Base-by-base conservation (phyloP, 208 protist genomes). In the Leishmania tarentolae region DNA sequence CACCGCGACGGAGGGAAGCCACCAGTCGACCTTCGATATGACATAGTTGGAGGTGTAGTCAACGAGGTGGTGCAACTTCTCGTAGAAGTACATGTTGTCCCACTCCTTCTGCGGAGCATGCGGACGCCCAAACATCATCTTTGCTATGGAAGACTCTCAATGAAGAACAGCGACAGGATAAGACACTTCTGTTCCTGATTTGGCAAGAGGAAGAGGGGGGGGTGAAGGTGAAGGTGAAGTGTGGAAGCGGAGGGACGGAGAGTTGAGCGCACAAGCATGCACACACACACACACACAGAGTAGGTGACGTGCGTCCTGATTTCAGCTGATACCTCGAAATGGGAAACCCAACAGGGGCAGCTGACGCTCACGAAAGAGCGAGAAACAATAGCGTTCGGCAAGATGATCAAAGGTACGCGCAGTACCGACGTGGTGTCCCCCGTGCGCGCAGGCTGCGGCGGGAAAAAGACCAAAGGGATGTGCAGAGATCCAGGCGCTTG, bases 81-180 rank as follows among this genome's bases (percentile, higher is more conserved):
- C 90, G 83, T 96, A 94, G 52, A 97, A 92, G 88, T 96, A 96
- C 91, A 96, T 94, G 42, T 86, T 90, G 61, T 81, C 82, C 94
- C 94, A 97, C 59, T 94, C 88, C 83, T 92, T 95, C 78, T 92
- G 89, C 28, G 91, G 91, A 3, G 89, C 85, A 28, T 76, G 78
- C 3, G 91, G 88, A 37, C 89, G 92, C 78, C 92, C 94, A 76
- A 95, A 93, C 91, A 97, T 96, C 37, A 80, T 84, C 44, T 57
- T 83, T 68, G n/a, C 42, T 70, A 46, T 52, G 63, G 61, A 53
- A 9, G 19, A 70, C 59, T 56, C 42, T 6, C 6, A 70, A 53
- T 66, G 61, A 40, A 66, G 61, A 66, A 0, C 13, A 5, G 61
- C 40, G 31, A 21, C 31, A 31, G 13, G 31, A 40, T 5, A 47